Percentiles rank a stretch among this genome's conserved stretches.
phyloP scores from a whole-genome alignment of 129 eudicot genomes.

The Mikania micrantha region DNA sequence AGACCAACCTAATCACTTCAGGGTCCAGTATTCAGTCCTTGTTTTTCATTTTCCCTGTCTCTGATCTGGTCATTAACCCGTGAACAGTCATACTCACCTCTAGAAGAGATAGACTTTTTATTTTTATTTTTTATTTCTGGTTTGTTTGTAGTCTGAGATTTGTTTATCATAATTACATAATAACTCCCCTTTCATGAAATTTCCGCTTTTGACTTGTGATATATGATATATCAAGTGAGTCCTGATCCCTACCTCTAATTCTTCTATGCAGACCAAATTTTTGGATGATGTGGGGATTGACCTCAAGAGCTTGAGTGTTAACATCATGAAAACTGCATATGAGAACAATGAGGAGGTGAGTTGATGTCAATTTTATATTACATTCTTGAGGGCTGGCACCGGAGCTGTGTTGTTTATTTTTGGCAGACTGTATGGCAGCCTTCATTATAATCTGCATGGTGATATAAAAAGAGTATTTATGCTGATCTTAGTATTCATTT shows the following conservation, averaged over 20 bases:
- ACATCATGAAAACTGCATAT: slow-evolving; percentile 31
- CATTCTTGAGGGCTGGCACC: neutral
- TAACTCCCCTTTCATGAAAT: neutral
- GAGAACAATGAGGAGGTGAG: slow-evolving; percentile 46
- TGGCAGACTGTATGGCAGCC: neutral
- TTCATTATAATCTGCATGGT: neutral
- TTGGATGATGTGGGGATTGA: slow-evolving; percentile 36
- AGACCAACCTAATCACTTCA: neutral
- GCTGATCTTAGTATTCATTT: neutral
- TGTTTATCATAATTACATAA: neutral
- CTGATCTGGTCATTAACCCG: neutral
- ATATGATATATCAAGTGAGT: neutral
- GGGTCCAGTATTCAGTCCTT: neutral
- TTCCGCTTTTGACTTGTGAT: neutral
- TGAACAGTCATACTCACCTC: neutral
- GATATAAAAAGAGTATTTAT: slow-evolving; percentile 3
- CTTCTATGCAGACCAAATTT: slow-evolving; percentile 37
- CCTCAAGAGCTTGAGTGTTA: slow-evolving; percentile 48
- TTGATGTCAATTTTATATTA: slow-evolving; percentile 1
- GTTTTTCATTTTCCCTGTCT: neutral
- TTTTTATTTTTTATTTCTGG: neutral
- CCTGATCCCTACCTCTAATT: neutral
- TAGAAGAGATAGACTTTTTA: neutral
- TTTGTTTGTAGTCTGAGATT: neutral
- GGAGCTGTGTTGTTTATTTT: neutral